Base-by-base conservation (phyloP, 768 basidiomycete species). In the Collybia sp. region DNA sequence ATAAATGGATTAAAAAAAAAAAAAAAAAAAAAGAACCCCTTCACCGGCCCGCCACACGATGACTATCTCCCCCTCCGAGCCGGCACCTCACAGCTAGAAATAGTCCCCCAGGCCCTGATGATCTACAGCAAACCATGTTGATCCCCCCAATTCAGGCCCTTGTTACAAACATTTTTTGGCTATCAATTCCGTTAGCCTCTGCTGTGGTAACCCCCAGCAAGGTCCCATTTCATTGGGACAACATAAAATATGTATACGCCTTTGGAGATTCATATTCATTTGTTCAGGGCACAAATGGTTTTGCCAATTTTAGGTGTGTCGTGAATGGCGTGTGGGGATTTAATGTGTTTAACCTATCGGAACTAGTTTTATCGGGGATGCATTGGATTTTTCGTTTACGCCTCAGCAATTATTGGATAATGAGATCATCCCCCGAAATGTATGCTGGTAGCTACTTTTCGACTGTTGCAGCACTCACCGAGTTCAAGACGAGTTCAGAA, bases 241-340 rank as follows among this genome's bases (percentile, higher is more conserved):
- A 52, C 5, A 69, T 70, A 18, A 59, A 66, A 56, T 72, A 70
- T 42, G 59, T 79, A 25, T 76, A 77, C 50, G 75, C 74, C 5
- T 80, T 80, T 50, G 78, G 77, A 3, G 78, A 79, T 53, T 78
- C 76, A 2, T 80, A 79, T 50, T 71, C 77, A 0, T 79, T 78
- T 47, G 75, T 80, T 0, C 71, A 75, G 54, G 77, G 77, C 1
- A 73, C 71, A 2, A 52, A 54, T 2, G 77, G 76, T 1, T 56
- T 56, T 45, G 66, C 74, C n/a, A 78, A 77, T 46, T 79, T 72
- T 52, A 77, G 77, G 77, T 71, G 38, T 30, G 56, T 40, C 25
- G 25, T 25, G 25, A 25, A 25, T 25, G 8, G 25, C 25, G 25
- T 25, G 25, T 25, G 25, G 25, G 25, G 25, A 8, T 8, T 8